Conservation (phyloP, 805 yeast species). For the Kodamaea restingae region DNA sequence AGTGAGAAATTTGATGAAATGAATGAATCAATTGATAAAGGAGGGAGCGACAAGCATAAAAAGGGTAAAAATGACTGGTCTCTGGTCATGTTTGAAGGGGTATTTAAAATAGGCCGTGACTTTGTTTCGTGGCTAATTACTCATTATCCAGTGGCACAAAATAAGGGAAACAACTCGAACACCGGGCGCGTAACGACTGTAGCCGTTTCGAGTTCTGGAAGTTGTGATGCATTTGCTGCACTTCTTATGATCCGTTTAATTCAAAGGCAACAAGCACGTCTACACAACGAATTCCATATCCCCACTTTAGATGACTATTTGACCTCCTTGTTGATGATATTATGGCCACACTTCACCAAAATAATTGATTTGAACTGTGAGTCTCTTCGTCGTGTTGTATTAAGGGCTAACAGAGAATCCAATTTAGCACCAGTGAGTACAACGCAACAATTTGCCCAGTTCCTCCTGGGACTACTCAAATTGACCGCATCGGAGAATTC, state of each 20-base stretch:
- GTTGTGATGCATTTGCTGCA: conserved; percentile 75
- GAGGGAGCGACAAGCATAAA: conserved; percentile 8
- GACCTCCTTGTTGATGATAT: conserved; percentile 55
- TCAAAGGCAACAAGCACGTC: conserved; percentile 58
- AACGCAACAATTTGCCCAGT: conserved; percentile 76
- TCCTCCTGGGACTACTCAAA: conserved; percentile 65
- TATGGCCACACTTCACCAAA: conserved; percentile 86
- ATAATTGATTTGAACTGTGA: conserved; percentile 76
- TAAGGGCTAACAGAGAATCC: conserved; percentile 23
- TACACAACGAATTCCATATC: conserved; percentile 61
- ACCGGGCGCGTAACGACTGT: conserved; percentile 7
- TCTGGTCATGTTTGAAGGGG: conserved; percentile 33
- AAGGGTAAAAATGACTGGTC: conserved; percentile 28
- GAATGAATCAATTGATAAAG: neutral
- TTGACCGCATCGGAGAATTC: conserved; percentile 30
- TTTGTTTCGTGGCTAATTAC: conserved; percentile 44
- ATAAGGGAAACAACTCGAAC: conserved; percentile 15
- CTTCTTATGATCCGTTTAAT: conserved; percentile 69
- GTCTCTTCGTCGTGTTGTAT: conserved; percentile 52
- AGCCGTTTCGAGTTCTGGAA: conserved; percentile 18
- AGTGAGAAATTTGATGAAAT: conserved; percentile 32
- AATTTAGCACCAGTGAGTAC: conserved; percentile 47
- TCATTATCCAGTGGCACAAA: conserved; percentile 30
- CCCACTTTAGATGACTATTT: conserved; percentile 71
- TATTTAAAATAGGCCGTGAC: conserved; percentile 41